phyloP scores from a whole-genome alignment of 768 basidiomycete species.

The Amanita brunnescens region DNA sequence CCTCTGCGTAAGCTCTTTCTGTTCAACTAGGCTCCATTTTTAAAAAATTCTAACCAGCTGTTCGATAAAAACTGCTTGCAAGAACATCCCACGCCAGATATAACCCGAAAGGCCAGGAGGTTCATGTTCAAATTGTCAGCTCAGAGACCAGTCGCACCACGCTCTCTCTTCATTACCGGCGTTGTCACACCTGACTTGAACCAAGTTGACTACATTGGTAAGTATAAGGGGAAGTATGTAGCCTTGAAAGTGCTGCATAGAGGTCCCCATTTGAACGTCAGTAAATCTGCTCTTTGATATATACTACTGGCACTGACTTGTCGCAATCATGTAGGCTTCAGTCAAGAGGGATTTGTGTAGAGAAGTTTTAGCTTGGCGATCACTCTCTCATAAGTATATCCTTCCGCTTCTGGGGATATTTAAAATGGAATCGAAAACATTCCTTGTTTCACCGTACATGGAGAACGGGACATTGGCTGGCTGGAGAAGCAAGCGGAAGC shows the following conservation, averaged over 20 bases:
- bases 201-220: not conserved
- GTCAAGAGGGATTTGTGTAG: not conserved
- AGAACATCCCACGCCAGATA: too few relatives aligned
- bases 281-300: too few relatives aligned
- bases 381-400: not conserved
- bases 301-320: not conserved
- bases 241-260: not conserved
- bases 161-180: not conserved
- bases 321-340: not conserved
- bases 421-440: not conserved
- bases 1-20: too few relatives aligned
- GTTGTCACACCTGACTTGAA: too few relatives aligned
- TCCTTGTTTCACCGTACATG: conserved; percentile 2
- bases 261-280: too few relatives aligned
- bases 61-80: too few relatives aligned
- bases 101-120: not conserved
- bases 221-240: not conserved
- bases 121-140: not conserved
- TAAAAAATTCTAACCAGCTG: too few relatives aligned
- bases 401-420: not conserved
- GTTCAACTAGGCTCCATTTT: too few relatives aligned
- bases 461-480: not conserved
- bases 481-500: not conserved
- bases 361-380: not conserved
- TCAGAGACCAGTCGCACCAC: not conserved